Conservation (phyloP, 345 rosid genomes). For the Cardamine occulta region DNA sequence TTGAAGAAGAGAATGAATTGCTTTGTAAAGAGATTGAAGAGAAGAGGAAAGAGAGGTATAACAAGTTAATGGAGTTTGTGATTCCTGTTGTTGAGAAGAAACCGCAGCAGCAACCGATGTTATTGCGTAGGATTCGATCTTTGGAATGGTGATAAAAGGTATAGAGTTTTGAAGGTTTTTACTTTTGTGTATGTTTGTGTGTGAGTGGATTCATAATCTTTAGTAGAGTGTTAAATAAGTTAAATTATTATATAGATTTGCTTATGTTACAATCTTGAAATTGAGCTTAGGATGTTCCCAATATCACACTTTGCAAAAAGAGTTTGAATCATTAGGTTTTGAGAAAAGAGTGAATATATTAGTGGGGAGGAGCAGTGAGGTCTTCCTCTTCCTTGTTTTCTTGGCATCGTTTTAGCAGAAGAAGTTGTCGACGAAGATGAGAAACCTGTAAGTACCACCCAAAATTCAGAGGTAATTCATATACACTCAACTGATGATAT, state of each 20-base stretch:
- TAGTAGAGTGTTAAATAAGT: constrained; percentile 16
- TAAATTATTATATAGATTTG: not conserved
- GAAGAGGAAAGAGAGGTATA: constrained; percentile 70
- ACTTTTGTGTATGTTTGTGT: constrained; percentile 12
- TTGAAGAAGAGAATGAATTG: constrained; percentile 81
- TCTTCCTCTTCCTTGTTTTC: constrained; percentile 73
- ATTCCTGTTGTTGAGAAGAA: constrained; percentile 79
- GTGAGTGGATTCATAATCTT: constrained; percentile 12
- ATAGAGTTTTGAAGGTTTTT: constrained; percentile 7
- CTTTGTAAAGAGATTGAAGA: constrained; percentile 82
- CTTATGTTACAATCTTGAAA: constrained; percentile 15
- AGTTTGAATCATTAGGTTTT: constrained; percentile 15
- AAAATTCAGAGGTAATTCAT: not conserved
- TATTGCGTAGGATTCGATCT: constrained; percentile 72
- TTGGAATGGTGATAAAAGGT: constrained; percentile 62
- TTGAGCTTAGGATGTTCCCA: not conserved
- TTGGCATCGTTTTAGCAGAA: constrained; percentile 67
- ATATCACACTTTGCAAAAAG: not conserved
- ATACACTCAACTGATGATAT: not conserved
- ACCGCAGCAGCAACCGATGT: constrained; percentile 47
- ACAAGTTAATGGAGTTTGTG: constrained; percentile 83
- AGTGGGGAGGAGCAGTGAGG: constrained; percentile 41
- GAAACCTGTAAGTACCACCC: constrained; percentile 52
- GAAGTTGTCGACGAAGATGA: constrained; percentile 66
- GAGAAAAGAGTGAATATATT: not conserved